Percentiles rank a stretch among this genome's conserved stretches.
Evolutionary conservation across 257 asterid species (phyloP).

Genomic region (Linaria vulgaris): DNA sequence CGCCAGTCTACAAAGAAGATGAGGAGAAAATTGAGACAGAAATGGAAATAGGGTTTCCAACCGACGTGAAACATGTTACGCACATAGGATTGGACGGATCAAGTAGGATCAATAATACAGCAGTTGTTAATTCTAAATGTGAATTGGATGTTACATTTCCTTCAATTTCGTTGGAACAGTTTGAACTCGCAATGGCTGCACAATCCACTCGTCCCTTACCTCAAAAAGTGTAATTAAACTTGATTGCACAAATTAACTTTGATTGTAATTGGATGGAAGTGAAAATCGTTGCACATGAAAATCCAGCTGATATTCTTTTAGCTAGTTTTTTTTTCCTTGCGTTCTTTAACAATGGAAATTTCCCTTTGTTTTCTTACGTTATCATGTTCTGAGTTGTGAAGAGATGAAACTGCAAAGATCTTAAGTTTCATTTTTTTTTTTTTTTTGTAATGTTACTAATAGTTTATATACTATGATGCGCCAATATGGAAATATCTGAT

Average conservation of each 20-base stretch:
- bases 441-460: too few species aligned
- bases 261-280: too few species aligned
- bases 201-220: constrained; percentile 35
- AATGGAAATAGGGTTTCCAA: constrained; percentile 62
- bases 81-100: constrained; percentile 71
- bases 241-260: neutral
- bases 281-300: too few species aligned
- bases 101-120: constrained; percentile 28
- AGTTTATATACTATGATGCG: too few species aligned
- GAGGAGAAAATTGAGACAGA: constrained; percentile 36
- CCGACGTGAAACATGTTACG: constrained; percentile 62
- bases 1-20: constrained; percentile 37
- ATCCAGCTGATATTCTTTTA: too few species aligned
- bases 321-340: too few species aligned
- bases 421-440: too few species aligned
- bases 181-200: constrained; percentile 60
- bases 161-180: constrained; percentile 48
- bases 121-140: constrained; percentile 29
- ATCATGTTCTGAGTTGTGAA: too few species aligned
- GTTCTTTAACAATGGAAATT: too few species aligned
- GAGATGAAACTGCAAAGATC: too few species aligned
- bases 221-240: neutral
- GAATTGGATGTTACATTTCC: constrained; percentile 38
- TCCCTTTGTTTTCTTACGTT: too few species aligned
- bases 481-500: too few species aligned